Conservation (phyloP, 176 grass and related monocot genomes). For the Triticum monococcum region DNA sequence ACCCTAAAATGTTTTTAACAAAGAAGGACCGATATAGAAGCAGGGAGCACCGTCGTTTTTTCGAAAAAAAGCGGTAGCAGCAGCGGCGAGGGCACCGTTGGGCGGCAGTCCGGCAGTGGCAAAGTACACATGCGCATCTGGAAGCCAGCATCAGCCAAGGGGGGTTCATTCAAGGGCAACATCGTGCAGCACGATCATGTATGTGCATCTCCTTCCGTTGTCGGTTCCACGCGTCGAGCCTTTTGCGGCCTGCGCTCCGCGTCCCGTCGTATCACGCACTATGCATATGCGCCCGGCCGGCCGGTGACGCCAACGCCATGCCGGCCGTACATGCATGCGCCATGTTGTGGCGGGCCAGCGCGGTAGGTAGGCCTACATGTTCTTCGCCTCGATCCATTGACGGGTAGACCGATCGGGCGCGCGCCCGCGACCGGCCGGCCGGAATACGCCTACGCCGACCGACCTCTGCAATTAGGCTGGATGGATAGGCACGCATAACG, state of each 20-base stretch:
- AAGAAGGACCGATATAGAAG: not conserved
- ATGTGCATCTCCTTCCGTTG: not conserved
- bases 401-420: not conserved
- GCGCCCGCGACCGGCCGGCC: not conserved
- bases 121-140: not conserved
- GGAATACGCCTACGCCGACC: not conserved
- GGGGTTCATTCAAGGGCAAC: not conserved
- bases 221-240: slow-evolving; percentile 7
- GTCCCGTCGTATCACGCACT: not conserved
- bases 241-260: not conserved
- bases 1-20: no score
- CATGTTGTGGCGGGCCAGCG: slow-evolving; percentile 9
- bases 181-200: not conserved
- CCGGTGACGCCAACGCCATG: not conserved
- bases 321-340: not conserved
- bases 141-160: not conserved
- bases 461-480: not conserved
- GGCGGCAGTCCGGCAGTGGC: not conserved
- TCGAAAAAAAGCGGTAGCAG: not conserved
- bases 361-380: not conserved
- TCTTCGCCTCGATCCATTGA: not conserved
- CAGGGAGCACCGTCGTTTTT: not conserved
- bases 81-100: not conserved
- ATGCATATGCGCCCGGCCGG: not conserved
- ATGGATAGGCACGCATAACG: not conserved